Conservation (phyloP, 352 stramenopile genomes). For the Stramenopiles sp. region DNA sequence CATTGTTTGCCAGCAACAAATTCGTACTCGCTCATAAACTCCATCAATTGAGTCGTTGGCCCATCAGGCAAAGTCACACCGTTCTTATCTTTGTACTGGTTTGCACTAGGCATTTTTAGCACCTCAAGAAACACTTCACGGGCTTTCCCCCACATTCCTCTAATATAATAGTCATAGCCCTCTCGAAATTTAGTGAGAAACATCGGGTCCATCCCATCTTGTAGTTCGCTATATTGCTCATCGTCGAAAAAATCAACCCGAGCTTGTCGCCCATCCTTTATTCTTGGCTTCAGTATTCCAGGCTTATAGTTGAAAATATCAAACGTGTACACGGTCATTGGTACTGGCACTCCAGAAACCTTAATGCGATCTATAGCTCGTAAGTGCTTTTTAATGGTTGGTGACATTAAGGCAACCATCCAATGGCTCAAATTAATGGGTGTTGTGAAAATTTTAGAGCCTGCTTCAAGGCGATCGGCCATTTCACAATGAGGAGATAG, state of each 20-base stretch:
- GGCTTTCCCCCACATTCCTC: not conserved
- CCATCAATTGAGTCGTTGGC: not conserved
- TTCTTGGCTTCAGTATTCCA: conserved; percentile 45
- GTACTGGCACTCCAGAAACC: conserved; percentile 38
- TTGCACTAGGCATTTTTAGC: not conserved
- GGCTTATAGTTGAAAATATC: conserved; percentile 52
- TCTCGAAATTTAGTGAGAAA: not conserved
- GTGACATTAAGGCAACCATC: conserved; percentile 44
- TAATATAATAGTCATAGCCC: not conserved
- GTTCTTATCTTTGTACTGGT: not conserved
- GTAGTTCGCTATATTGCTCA: not conserved
- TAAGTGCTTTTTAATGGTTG: conserved; percentile 41
- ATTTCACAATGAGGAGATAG: conserved; percentile 81
- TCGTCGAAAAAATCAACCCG: not conserved
- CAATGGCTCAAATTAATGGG: conserved; percentile 60
- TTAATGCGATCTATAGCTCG: conserved; percentile 60
- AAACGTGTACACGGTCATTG: conserved; percentile 58
- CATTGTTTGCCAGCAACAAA: conserved; percentile 3
- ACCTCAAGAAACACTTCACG: not conserved
- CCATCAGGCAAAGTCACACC: not conserved
- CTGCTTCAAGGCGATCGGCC: conserved; percentile 73
- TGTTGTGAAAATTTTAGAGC: conserved; percentile 70
- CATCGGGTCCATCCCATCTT: not conserved
- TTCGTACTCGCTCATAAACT: not conserved
- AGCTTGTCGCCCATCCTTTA: conserved; percentile 16